phyloP scores from a whole-genome alignment of 208 protist genomes.

The Acanthamoeba sp. region DNA sequence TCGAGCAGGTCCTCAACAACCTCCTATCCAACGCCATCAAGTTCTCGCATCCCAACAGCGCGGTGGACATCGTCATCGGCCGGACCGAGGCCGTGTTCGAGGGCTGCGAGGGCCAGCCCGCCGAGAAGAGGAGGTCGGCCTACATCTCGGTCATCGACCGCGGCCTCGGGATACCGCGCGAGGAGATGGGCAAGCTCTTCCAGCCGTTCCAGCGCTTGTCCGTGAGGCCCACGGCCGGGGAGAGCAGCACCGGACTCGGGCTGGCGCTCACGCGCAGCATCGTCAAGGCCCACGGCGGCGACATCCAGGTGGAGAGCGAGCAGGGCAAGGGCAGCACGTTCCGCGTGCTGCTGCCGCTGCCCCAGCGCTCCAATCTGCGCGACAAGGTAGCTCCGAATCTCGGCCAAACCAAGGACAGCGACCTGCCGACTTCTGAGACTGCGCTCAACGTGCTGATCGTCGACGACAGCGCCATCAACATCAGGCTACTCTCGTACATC shows the following conservation, averaged over 20 bases:
- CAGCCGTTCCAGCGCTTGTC: conserved; percentile 21
- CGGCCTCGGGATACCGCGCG: neutral
- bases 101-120: too few species aligned
- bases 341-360: conserved; percentile 23
- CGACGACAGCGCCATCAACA: conserved; percentile 24
- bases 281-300: neutral
- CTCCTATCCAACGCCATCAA: conserved; percentile 8
- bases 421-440: neutral
- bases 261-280: conserved; percentile 18
- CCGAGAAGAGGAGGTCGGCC: neutral
- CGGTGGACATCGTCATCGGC: neutral
- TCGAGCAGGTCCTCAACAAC: conserved; percentile 44
- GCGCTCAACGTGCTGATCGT: neutral
- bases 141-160: neutral
- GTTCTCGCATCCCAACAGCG: conserved; percentile 8
- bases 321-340: conserved; percentile 23
- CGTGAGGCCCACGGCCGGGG: neutral
- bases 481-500: neutral
- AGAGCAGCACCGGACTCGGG: neutral
- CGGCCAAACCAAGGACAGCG: neutral
- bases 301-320: conserved; percentile 21
- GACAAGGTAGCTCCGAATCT: neutral
- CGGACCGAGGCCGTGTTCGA: neutral
- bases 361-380: neutral
- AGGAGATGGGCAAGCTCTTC: conserved; percentile 40